Base-by-base conservation (phyloP, 768 basidiomycete species). In the Auriculariales sp. region DNA sequence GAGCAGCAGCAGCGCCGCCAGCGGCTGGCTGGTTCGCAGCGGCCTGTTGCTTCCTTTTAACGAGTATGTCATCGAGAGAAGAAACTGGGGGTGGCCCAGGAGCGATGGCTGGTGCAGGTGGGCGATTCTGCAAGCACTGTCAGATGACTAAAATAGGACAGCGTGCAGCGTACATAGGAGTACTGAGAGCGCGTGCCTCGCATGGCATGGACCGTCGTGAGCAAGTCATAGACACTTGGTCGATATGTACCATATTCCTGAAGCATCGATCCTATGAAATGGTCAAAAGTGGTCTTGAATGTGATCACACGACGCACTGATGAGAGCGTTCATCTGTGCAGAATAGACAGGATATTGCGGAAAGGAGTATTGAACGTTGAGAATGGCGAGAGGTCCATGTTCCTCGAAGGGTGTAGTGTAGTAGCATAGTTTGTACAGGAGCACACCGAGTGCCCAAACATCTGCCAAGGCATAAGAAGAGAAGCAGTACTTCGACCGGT, bases 361-460 rank as follows among this genome's bases (percentile, higher is more conserved):
- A 44, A 86, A 85, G 56, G 81, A 83, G 64, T 97, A 99, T 59
- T 93, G 90, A 30, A 93, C 93, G 59, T 97, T 97, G 54, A 98
- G 71, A 54, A 98, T 98, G 2, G 95, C 95, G 47, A 99, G 68
- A 2, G 90, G 87, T 0, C 94, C 94, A 57, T 97, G 92, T 60
- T 97, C 94, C 64, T 99, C 95, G 59, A 99, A 99, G 0, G 95
- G 95, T 0, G 95, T 99, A 0, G 93, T 99, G 64, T 99, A 99
- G 67, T 97, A 99, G 64, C 95, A 98, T 12, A 99, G 77, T 70
- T 98, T 99, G 71, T 97, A 99, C 12, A 99, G 73, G 52, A 99
- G 69, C 14, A 98, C 92, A 22, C 94, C 95, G 22, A 99, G 73
- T 0, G 95, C 95, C 95, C 95, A 99, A 0, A 99, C 83, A 59